Evolutionary conservation across 805 yeast genomes (phyloP), one percentile per base, ranked within the genome.

Genomic region (Zygosaccharomyces pseudorouxii): DNA sequence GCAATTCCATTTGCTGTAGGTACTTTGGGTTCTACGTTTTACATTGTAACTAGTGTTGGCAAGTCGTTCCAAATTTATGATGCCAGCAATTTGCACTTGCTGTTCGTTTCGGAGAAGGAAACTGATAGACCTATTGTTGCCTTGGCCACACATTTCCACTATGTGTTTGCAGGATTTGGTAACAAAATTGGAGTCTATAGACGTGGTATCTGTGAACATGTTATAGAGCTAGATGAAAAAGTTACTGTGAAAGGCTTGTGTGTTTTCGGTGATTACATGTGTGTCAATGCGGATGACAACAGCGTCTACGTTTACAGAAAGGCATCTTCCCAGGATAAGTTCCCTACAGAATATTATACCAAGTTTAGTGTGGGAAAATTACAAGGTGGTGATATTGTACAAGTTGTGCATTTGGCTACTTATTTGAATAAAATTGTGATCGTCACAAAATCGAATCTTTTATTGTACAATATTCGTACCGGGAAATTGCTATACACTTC

Each of bases 41-140:
- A 90, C 60, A 80, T 89, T 35, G 95, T 84, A 14, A 92, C 98
- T 0, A 82, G 87, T 39, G 96, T 93, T 19, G 98, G 97, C 2
- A 76, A 81, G 46, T 77, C 92, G 0, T 88, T 93, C 71, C 98
- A 92, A 66, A 88, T 93, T 25, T 93, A 86, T 62, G 99, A 93
- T 70, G 96, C 86, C 59, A 81, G 92, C 28, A 88, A 86, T 5
- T 71, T 92, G 53, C 93, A 87, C 56, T 71, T 92, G 53, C 71
- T 92, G 19, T 92, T 93, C 68, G 95, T 92, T 10, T 87, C 96
- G 0, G 86, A 81, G 55, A 78, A 77, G 18, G 92, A 86, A 64
- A 84, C 96, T 0, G 76, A 83, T 0, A 63, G 79, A 6, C 77
- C 79, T 49, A 89, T 92, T 55, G 80, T 84, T 22, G 78, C 84